phyloP scores from a whole-genome alignment of 2,329 filamentous ascomycete species.

The Neonectria hederae region DNA sequence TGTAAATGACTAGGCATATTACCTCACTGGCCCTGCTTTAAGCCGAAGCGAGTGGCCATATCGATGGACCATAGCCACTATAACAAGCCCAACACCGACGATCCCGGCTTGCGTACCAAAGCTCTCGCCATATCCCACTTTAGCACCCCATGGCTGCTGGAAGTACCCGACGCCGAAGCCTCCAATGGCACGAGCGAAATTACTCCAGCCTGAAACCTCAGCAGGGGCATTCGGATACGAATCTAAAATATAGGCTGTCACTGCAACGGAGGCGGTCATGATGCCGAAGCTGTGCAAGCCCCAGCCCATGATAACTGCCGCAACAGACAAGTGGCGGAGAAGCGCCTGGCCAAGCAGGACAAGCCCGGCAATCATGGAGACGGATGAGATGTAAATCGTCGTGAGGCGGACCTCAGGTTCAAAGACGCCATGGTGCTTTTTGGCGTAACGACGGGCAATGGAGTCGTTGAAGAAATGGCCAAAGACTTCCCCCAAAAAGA shows the following conservation, averaged over 20 bases:
- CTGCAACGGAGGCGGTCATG: constrained; percentile 59
- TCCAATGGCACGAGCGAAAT: constrained; percentile 49
- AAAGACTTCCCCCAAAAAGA: constrained; percentile 60
- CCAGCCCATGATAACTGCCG: constrained; percentile 48
- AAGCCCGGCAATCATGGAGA: constrained; percentile 60
- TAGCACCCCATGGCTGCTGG: constrained; percentile 55
- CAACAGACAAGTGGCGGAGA: constrained; percentile 50
- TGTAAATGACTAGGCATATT: not conserved
- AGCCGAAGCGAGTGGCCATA: constrained; percentile 17
- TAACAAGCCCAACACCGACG: constrained; percentile 21
- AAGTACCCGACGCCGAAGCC: constrained; percentile 61
- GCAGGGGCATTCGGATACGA: constrained; percentile 59
- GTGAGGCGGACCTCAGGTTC: constrained; percentile 65
- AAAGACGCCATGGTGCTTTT: constrained; percentile 59
- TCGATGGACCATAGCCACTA: constrained; percentile 29
- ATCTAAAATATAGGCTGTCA: constrained; percentile 59
- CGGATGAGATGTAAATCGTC: constrained; percentile 57
- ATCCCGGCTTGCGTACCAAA: constrained; percentile 52
- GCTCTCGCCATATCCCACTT: constrained; percentile 48
- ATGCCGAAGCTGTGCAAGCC: constrained; percentile 65
- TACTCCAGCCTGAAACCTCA: constrained; percentile 57
- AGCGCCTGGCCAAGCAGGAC: constrained; percentile 63
- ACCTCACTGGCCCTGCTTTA: constrained; percentile 26
- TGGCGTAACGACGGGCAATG: constrained; percentile 56
- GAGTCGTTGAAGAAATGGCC: constrained; percentile 67